Percentiles rank a stretch among this genome's conserved stretches.
Evolutionary conservation across 257 asterid species (phyloP).

Genomic region (Phtheirospermum japonicum): DNA sequence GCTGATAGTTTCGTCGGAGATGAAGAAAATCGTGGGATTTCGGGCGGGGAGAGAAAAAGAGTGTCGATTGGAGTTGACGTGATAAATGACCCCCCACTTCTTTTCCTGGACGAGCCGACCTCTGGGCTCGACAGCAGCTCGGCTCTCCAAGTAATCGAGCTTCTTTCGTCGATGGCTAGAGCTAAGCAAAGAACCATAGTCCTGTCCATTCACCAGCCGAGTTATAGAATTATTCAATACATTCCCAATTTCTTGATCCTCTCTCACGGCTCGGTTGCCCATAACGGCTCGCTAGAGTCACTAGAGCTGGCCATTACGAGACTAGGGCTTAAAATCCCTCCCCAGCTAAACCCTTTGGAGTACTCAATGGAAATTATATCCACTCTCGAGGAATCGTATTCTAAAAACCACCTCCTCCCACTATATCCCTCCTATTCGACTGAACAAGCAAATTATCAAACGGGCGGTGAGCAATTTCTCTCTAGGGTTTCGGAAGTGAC

Average conservation of each 20-base stretch:
- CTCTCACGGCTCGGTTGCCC: constrained; percentile 65
- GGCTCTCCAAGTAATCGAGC: constrained; percentile 77
- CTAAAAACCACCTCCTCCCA: constrained; percentile 26
- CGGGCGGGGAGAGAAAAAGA: constrained; percentile 84
- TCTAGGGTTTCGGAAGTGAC: constrained; percentile 42
- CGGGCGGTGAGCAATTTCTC: constrained; percentile 18
- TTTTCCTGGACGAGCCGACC: constrained; percentile 83
- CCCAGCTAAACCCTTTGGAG: constrained; percentile 72
- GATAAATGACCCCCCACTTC: constrained; percentile 74
- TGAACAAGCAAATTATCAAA: constrained; percentile 8
- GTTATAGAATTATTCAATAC: constrained; percentile 66
- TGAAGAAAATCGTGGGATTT: constrained; percentile 75
- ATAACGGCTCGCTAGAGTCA: constrained; percentile 63
- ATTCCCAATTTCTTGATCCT: constrained; percentile 69
- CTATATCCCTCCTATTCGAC: constrained; percentile 21
- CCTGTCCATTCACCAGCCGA: constrained; percentile 79
- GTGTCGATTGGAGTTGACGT: constrained; percentile 82
- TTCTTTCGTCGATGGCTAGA: constrained; percentile 73
- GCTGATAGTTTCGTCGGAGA: constrained; percentile 70
- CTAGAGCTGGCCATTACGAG: constrained; percentile 48
- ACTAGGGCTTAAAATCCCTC: constrained; percentile 58
- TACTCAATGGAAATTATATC: constrained; percentile 76
- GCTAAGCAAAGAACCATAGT: constrained; percentile 57
- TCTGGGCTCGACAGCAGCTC: constrained; percentile 87
- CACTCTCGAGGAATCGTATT: constrained; percentile 45